These are phyloP conservation scores for Candida manassasensis DNA, from an alignment of 805 yeast species.

Conservation along the genomic window DNA sequence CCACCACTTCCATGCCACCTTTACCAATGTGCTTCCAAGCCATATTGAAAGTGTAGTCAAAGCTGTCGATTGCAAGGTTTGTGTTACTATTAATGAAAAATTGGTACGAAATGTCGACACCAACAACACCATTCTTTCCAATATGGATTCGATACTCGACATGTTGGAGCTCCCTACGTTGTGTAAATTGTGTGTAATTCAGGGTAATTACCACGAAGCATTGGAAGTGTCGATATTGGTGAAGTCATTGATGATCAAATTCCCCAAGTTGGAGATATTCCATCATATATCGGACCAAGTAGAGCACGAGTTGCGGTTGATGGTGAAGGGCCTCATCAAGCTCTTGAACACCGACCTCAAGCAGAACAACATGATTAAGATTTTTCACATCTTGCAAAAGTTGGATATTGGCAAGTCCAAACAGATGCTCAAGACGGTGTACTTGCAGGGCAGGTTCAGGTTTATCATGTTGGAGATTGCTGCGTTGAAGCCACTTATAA, in stretches of 20 bases:
- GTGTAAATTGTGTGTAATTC: slow-evolving; percentile 75
- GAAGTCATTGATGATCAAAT: slow-evolving; percentile 62
- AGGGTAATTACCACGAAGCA: slow-evolving; percentile 87
- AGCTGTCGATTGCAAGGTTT: slow-evolving; percentile 11
- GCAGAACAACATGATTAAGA: slow-evolving; percentile 74
- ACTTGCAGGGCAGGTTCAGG: slow-evolving; percentile 61
- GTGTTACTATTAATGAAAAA: slow-evolving; percentile 19
- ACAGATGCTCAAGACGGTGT: slow-evolving; percentile 43
- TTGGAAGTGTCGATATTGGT: slow-evolving; percentile 76
- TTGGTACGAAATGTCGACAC: slow-evolving; percentile 16
- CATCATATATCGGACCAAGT: slow-evolving; percentile 47
- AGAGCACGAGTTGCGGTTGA: slow-evolving; percentile 50
- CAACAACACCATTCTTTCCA: slow-evolving; percentile 42
- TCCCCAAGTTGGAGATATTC: slow-evolving; percentile 55
- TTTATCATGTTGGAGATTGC: slow-evolving; percentile 61
- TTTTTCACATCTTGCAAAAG: slow-evolving; percentile 68
- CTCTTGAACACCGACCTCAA: slow-evolving; percentile 71
- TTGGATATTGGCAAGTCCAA: slow-evolving; percentile 34
- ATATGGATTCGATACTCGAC: slow-evolving; percentile 70
- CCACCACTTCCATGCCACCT: slow-evolving; percentile 25
- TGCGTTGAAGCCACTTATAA: slow-evolving; percentile 51
- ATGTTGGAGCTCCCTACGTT: slow-evolving; percentile 80
- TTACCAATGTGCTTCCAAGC: slow-evolving; percentile 13
- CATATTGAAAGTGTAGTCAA: slow-evolving; percentile 12
- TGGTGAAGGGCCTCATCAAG: slow-evolving; percentile 68